Conservation (phyloP, 2,329 filamentous ascomycete species). For the Penicillium sp. region DNA sequence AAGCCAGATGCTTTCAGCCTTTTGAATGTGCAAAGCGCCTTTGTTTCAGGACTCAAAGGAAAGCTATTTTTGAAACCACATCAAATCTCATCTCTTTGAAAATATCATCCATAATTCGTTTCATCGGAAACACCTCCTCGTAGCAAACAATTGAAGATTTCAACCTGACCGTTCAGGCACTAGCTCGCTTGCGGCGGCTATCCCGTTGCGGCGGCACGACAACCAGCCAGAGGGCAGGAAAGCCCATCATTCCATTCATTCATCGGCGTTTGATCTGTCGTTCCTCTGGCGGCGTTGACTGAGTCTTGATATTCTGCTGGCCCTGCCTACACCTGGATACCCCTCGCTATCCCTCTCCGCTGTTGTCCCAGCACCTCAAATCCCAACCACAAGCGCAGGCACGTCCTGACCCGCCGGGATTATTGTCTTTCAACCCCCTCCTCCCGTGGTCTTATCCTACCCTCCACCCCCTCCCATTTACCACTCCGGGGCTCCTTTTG, state of each 20-base stretch:
- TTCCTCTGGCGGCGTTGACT: conserved; percentile 15
- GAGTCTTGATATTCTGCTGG: conserved; percentile 13
- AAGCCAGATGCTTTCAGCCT: background rate
- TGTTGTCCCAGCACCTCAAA: conserved; percentile 8
- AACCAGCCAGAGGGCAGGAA: conserved; percentile 41
- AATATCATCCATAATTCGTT: too few relatives aligned
- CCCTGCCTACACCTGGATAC: conserved; percentile 6
- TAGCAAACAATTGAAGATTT: background rate
- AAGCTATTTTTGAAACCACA: too few relatives aligned
- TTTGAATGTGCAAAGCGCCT: too few relatives aligned
- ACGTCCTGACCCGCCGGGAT: conserved; percentile 26
- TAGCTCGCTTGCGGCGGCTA: conserved; percentile 43
- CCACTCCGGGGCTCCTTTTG: conserved; percentile 2
- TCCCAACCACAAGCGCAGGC: conserved; percentile 16
- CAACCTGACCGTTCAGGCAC: conserved; percentile 23
- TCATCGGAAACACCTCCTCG: background rate
- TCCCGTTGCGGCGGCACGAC: conserved; percentile 40
- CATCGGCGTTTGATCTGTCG: conserved; percentile 21
- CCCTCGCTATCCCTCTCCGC: conserved; percentile 8
- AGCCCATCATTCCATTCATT: conserved; percentile 35
- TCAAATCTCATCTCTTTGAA: too few relatives aligned
- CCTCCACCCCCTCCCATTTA: conserved; percentile 17
- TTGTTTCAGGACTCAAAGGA: too few relatives aligned
- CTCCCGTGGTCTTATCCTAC: conserved; percentile 20
- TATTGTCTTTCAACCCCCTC: conserved; percentile 24